Evolutionary conservation across 208 protist genomes (phyloP).

Genomic region (Leishmania mexicana): DNA sequence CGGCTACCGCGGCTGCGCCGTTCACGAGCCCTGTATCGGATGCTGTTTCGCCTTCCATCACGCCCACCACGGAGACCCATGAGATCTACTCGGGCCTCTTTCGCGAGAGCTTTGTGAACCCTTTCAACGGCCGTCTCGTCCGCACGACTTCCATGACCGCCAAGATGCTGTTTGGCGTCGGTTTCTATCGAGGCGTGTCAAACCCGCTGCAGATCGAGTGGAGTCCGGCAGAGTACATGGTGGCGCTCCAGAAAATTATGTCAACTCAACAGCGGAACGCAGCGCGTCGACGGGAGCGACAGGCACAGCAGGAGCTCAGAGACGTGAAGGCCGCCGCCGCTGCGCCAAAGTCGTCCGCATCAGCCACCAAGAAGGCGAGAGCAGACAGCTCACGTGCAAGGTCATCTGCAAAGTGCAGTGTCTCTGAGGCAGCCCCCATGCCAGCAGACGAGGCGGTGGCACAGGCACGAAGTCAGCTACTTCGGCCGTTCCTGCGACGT

Average conservation of each 20-base stretch:
- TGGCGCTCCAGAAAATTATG: constrained; percentile 20
- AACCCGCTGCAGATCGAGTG: constrained; percentile 76
- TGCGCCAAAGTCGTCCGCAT: neutral
- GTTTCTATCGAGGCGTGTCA: constrained; percentile 47
- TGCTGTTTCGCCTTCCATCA: neutral
- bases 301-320: neutral
- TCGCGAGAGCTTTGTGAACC: constrained; percentile 54
- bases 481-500: constrained; percentile 14
- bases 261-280: constrained; percentile 3
- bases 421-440: neutral
- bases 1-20: neutral
- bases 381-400: neutral
- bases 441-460: constrained; percentile 12
- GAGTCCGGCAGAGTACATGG: constrained; percentile 41
- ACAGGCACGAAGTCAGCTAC: constrained; percentile 12
- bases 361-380: neutral
- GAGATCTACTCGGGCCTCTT: constrained; percentile 14
- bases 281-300: neutral
- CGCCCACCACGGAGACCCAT: neutral
- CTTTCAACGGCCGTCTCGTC: constrained; percentile 71
- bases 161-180: constrained; percentile 42
- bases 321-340: neutral
- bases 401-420: neutral
- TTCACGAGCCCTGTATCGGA: neutral
- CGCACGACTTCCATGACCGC: constrained; percentile 18